Evolutionary conservation across 2,329 filamentous ascomycete species (phyloP).

Genomic region (Beauveria medogensis): DNA sequence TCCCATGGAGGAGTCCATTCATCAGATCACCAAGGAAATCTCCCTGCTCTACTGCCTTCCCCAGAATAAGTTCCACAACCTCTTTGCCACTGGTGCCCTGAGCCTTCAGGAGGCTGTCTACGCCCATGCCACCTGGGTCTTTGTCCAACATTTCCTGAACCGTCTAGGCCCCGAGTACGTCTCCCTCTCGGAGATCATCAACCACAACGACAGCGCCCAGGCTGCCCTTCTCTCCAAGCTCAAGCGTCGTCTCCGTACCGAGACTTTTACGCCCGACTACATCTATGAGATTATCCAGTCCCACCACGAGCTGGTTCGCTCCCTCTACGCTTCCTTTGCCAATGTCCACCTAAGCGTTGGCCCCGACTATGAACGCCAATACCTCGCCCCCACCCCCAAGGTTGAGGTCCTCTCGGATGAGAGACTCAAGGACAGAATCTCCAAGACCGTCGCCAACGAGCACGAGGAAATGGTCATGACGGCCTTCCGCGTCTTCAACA

Average conservation of each 20-base stretch:
- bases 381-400: constrained; percentile 46
- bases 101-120: constrained; percentile 97
- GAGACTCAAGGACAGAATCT: constrained; percentile 67
- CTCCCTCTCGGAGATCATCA: constrained; percentile 73
- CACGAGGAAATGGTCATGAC: constrained; percentile 98
- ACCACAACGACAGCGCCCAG: constrained; percentile 73
- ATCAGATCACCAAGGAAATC: constrained; percentile 98
- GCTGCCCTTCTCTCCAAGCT: constrained; percentile 85
- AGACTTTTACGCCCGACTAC: constrained; percentile 97
- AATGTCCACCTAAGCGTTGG: constrained; percentile 63
- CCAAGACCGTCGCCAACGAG: constrained; percentile 77
- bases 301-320: constrained; percentile 79
- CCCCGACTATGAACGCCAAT: constrained; percentile 40
- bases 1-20: constrained; percentile 86
- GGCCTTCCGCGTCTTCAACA: constrained; percentile 94
- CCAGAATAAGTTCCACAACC: constrained; percentile 87
- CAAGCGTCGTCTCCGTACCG: constrained; percentile 88
- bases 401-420: constrained; percentile 67
- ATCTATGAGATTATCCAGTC: constrained; percentile 94
- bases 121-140: constrained; percentile 95
- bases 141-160: constrained; percentile 96
- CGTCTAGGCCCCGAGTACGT: constrained; percentile 87
- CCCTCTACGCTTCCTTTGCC: constrained; percentile 86
- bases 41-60: constrained; percentile 96
- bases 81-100: constrained; percentile 78